Base-by-base conservation (phyloP, 768 basidiomycete species). In the Boletus huronensis region DNA sequence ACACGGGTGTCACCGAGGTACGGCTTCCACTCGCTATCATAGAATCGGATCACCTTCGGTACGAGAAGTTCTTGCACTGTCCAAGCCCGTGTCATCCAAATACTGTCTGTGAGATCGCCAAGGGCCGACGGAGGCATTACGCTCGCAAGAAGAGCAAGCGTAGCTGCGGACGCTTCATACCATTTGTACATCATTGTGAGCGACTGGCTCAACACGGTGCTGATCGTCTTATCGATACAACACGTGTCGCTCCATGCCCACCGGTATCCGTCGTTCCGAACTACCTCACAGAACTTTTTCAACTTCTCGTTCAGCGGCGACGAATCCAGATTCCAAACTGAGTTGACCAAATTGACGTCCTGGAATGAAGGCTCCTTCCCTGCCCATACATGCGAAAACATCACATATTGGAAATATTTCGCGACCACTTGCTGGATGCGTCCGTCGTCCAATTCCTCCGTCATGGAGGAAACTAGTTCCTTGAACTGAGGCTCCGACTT, bases 11-110 rank as follows among this genome's bases (percentile, higher is more conserved):
- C 59, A 0, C 38, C 43, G 6, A 51, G 59, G 21, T 57, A 61
- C 2, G 48, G 55, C 23, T 54, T 39, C 60, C 60, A 61, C 0
- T 54, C 17, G 5, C 49, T 13, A 5, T 48, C 43, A 5, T 52
- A 62, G 31, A 62, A 61, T 7, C 60, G n/a, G 35, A 58, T 35
- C 19, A 58, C 31, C 11, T 46, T 52, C 0, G 55, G 17, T 13
- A 49, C 52, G 17, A 62, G 60, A 40, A 62, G 51, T n/a, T 62
- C 61, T 38, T 56, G 62, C 4, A 46, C n/a, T 0, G 61, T 62
- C 61, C 61, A 62, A 1, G 48, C 59, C 2, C 59, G 55, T 6
- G 39, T 54, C 61, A 58, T 52, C 59, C 59, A 61, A 1, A 4
- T 0, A 32, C 48, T 54, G 11, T 6, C 5, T 5, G 25, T 19